phyloP scores from a whole-genome alignment of 2,329 filamentous ascomycete species.

The Diplodia seriata region DNA sequence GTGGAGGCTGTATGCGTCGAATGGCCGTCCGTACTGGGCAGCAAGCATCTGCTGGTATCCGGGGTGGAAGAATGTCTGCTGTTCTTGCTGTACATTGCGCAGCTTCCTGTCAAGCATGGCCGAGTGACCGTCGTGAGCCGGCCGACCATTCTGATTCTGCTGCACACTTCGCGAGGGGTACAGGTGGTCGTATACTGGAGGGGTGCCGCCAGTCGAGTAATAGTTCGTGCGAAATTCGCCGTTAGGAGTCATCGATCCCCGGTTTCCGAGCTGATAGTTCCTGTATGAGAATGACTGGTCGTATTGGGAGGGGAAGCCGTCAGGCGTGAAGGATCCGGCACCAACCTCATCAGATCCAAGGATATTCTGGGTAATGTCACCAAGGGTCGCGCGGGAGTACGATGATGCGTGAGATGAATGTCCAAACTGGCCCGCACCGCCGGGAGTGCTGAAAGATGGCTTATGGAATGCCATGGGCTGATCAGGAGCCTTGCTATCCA shows the following conservation, averaged over 20 bases:
- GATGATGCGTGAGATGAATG: slow-evolving; percentile 30
- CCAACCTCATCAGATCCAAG: slow-evolving; percentile 38
- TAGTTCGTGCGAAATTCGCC: slow-evolving; percentile 56
- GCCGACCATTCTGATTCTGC: slow-evolving; percentile 36
- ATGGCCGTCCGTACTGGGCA: slow-evolving; percentile 40
- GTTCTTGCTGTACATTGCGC: slow-evolving; percentile 54
- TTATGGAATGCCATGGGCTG: slow-evolving; percentile 43
- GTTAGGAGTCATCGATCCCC: slow-evolving; percentile 50
- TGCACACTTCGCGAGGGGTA: slow-evolving; percentile 51
- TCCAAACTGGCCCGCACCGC: slow-evolving; percentile 38
- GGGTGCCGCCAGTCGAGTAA: slow-evolving; percentile 55
- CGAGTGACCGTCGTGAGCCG: slow-evolving; percentile 52
- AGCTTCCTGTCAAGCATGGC: slow-evolving; percentile 58
- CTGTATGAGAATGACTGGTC: slow-evolving; percentile 48
- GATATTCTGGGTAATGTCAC: slow-evolving; percentile 39
- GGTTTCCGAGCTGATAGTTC: slow-evolving; percentile 52
- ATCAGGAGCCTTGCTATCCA: slow-evolving; percentile 45
- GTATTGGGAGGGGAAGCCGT: slow-evolving; percentile 44
- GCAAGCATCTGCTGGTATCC: slow-evolving; percentile 42
- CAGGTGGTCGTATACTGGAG: slow-evolving; percentile 53
- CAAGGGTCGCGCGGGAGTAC: slow-evolving; percentile 33
- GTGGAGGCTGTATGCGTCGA: slow-evolving; percentile 39
- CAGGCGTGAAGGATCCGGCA: slow-evolving; percentile 45
- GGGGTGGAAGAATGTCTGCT: slow-evolving; percentile 39
- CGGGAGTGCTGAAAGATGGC: slow-evolving; percentile 44